Base-by-base conservation (phyloP, 805 yeast genomes). In the Sugiyamaella boreocaroliniensis region DNA sequence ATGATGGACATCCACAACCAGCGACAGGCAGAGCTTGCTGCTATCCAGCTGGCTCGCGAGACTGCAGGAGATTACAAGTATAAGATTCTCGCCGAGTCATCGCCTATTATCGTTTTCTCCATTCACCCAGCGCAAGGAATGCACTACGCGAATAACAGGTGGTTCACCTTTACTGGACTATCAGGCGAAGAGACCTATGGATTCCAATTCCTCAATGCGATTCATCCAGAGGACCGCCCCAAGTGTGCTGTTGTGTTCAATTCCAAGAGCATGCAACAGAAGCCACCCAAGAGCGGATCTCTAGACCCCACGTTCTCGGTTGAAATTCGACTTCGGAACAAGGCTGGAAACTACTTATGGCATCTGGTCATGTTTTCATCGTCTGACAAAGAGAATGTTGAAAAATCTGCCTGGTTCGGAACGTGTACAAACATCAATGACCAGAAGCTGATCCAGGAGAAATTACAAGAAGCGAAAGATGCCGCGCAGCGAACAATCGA, bases 401-500 rank as follows among this genome's bases (percentile, higher is more conserved):
- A 47, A 1, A 55, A 57, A 12, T 45, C 55, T 2, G 37, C 60
- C 7, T 67, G 68, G 68, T 64, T 67, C 52, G 70, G 70, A 5
- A 64, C 69, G 10, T 62, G 66, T 42, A 67, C 70, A 3, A 69
- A 67, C 54, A 67, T 67, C 45, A 60, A 67, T 40, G 68, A 64
- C 52, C 70, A 67, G 43, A 65, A 64, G 56, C 44, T 62, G 49
- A 58, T 64, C 8, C 69, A 67, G 48, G 65, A 67, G 55, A 67
- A 66, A 43, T 55, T 67, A 9, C 54, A 64, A 44, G 67, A 62
- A 47, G 68, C 70, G 32, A 67, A 67, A 50, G 66, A 65, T 44
- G 64, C 66, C 7, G 70, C 70, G n/a, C 70, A 67, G 52, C 50
- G 64, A 22, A 61, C 67, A 2, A 65, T 67, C 54, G 67, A 66